Evolutionary conservation across 768 basidiomycete species (phyloP), one percentile per base, ranked within the genome.

Genomic region (Boletus rubescentipes): DNA sequence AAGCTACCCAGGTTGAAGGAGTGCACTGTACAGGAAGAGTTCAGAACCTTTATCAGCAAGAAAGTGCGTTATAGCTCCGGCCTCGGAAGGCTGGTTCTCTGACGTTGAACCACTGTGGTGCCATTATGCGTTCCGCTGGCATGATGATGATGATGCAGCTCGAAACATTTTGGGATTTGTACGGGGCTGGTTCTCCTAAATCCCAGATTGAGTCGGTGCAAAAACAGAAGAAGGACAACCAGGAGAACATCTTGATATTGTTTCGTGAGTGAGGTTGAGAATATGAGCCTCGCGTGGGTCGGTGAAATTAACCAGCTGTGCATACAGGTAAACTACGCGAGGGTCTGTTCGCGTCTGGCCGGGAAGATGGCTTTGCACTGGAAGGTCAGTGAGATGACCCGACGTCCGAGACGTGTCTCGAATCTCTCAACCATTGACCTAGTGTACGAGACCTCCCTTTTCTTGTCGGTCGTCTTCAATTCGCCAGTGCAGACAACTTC

Each of bases 381-480:
- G 86, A 90, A 81, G 89, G 89, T 87, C 53, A 37, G 75, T 50
- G 30, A 20, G 16, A 48, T 29, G 10, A 10, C 26, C 38, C 26
- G 21, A 23, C n/a, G 4, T 47, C 6, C 32, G n/a, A 21, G 4
- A 32, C 47, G 12, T 49, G 30, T 31, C 16, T 14, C 26, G 9
- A 26, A 37, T 44, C 30, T 43, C 42, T 42, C 47, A 46, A 46
- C 30, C 32, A 43, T 45, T 26, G 21, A 48, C 20, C 18, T 61
- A 91, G 89, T 81, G 2, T 90, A 89, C 64, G 86, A 91, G 70
- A 87, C 80, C 5, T 91, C 89, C 0, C 73, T 90, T 20, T 81
- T 77, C 66, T 75, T 89, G 30, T 78, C 87, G 23, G 72, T 81
- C 26, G 58, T 88, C 30, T 91, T 89, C 72, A 74, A 78, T 44